phyloP scores from a whole-genome alignment of 148 eudicot genomes.

The Chenopodium quinoa region DNA sequence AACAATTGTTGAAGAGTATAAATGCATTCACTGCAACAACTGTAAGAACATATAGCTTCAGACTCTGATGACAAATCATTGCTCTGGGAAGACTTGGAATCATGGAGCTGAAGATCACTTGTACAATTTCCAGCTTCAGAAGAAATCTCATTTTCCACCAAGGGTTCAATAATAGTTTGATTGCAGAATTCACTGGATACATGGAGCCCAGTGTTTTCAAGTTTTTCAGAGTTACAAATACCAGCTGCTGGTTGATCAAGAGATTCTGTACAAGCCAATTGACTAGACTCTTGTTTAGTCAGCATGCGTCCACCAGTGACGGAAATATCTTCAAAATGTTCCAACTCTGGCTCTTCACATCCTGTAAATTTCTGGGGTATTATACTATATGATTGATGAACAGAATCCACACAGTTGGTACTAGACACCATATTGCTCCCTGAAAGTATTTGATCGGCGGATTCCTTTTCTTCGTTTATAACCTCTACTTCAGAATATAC shows the following conservation, averaged over 20 bases:
- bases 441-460: slow-evolving; percentile 15
- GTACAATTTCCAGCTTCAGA: slow-evolving; percentile 21
- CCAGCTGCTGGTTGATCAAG: slow-evolving; percentile 17
- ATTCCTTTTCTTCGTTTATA: slow-evolving; percentile 22
- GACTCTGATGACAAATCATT: slow-evolving; percentile 28
- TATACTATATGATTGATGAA: slow-evolving; percentile 17
- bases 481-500: slow-evolving; percentile 19
- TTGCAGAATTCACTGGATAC: slow-evolving; percentile 21
- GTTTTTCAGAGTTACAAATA: slow-evolving; percentile 26
- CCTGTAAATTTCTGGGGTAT: slow-evolving; percentile 23
- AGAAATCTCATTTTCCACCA: slow-evolving; percentile 21
- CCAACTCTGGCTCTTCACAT: slow-evolving; percentile 16
- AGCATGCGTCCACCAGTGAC: slow-evolving; percentile 18
- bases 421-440: slow-evolving; percentile 12
- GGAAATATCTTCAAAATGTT: slow-evolving; percentile 25
- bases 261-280: slow-evolving; percentile 29
- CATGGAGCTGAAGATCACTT: slow-evolving; percentile 17
- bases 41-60: slow-evolving; percentile 48
- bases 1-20: slow-evolving; percentile 42
- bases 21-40: slow-evolving; percentile 64
- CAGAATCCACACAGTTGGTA: slow-evolving; percentile 18
- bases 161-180: slow-evolving; percentile 25
- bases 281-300: slow-evolving; percentile 38
- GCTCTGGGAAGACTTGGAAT: slow-evolving; percentile 21
- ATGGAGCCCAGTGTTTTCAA: slow-evolving; percentile 11